Conservation (phyloP, 176 grass and related monocot species). For the Carex cristatella region DNA sequence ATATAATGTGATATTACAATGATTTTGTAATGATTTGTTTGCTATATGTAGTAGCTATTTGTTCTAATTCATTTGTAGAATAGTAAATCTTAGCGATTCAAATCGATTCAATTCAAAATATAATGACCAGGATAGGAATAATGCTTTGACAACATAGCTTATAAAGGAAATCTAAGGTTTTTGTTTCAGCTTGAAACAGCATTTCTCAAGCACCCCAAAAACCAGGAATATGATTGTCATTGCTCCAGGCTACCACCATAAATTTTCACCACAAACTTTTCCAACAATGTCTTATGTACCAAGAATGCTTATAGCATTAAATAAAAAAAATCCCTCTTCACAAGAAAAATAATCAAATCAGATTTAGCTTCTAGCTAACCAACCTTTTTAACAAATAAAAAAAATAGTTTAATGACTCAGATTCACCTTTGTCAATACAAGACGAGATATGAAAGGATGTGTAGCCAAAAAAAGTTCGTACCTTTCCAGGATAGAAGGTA, state of each 20-base stretch:
- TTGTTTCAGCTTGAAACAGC: neutral
- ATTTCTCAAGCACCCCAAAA: neutral
- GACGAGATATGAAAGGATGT: neutral
- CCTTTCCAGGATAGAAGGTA: constrained; percentile 89
- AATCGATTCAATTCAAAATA: neutral
- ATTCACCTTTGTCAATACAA: neutral
- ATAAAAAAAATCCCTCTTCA: neutral
- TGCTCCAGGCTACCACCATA: neutral
- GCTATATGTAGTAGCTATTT: neutral
- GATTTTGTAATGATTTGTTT: neutral
- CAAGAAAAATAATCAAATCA: neutral
- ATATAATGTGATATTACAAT: neutral
- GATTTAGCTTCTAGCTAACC: neutral
- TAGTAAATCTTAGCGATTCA: neutral
- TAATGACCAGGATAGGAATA: neutral
- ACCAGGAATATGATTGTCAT: neutral
- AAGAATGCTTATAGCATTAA: neutral
- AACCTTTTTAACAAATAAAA: neutral
- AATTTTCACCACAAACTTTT: neutral
- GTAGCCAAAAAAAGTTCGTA: constrained; percentile 11
- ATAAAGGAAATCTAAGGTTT: neutral
- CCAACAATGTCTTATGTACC: neutral
- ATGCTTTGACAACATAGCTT: neutral
- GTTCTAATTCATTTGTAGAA: neutral
- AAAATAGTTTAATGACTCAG: neutral